Conservation (phyloP, 179 eudicot species). For the Silene noctiflora region DNA sequence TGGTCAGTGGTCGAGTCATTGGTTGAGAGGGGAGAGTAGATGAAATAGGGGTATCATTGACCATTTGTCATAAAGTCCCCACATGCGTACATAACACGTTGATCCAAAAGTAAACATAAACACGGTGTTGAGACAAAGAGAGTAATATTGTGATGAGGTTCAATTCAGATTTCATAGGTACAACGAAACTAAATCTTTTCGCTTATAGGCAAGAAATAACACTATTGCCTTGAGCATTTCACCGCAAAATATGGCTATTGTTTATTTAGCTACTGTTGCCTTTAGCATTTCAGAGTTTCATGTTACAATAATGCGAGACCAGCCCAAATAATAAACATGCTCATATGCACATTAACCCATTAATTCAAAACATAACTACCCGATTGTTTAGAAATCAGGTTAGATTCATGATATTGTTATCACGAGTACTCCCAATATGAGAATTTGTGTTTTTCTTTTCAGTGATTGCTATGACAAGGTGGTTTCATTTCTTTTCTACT, state of each 20-base stretch:
- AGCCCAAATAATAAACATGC: not conserved
- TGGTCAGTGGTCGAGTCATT: not conserved
- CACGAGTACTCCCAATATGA: not conserved
- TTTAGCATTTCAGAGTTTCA: not conserved
- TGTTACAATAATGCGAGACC: not conserved
- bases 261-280: conserved; percentile 9
- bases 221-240: not conserved
- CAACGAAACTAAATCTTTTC: too few species aligned
- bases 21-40: not conserved
- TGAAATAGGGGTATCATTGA: not conserved
- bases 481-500: conserved; percentile 79
- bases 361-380: not conserved
- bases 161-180: not conserved
- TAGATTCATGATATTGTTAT: not conserved
- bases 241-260: not conserved
- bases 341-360: not conserved
- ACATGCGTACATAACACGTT: too few species aligned
- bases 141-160: not conserved
- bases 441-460: conserved; percentile 26
- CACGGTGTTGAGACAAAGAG: not conserved
- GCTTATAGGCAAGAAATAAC: not conserved
- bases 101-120: not conserved
- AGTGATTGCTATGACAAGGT: conserved; percentile 75
- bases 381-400: too few species aligned
- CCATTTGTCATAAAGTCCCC: not conserved